Evolutionary conservation across 352 stramenopile species (phyloP), one percentile per base, ranked within the genome.

Genomic region (Pythium phragmitis): DNA sequence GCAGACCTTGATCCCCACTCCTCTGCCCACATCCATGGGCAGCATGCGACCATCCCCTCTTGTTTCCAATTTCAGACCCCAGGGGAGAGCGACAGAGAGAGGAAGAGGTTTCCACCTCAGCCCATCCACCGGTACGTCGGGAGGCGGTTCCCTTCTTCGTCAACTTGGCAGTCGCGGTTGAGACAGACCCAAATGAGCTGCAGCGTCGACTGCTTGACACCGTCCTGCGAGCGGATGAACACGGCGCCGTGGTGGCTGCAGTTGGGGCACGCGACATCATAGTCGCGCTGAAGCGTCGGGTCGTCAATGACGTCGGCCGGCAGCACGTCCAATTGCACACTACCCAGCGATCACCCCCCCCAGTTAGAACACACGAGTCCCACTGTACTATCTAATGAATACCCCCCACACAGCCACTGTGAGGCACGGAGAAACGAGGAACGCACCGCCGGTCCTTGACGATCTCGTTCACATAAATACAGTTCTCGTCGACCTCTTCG

Each of bases 391-490:
- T 30, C 21, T 21, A 21, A 21, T 21, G 21, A 30, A 5, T 5
- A 30, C 26, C 26, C 4, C 26, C 4, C 26, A 30, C 26, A 2
- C 26, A 30, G 21, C 26, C 2, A 2, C 3, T 30, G 26, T 5
- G 4, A 30, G 26, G 4, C 26, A 30, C 26, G 26, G 26, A 30
- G 26, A 30, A 30, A 30, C 26, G 26, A 21, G 37, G 17, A 43
- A 30, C 78, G 73, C 59, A 93, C 85, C 87, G 83, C 34, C 83
- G 89, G 74, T 96, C 87, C 73, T 92, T 94, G 51, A 96, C 87
- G 63, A 96, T 75, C 65, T 96, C 85, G 70, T 96, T 96, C 41
- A 80, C 87, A 88, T 96, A 96, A 89, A 96, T 96, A 91, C 87
- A 96, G 75, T 88, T 89, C 69, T 96, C 85, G 42, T 92, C 83